These are phyloP conservation scores for Plasmodium sp. DNA, from an alignment of 169 alveolate genomes.

Conservation along the genomic window DNA sequence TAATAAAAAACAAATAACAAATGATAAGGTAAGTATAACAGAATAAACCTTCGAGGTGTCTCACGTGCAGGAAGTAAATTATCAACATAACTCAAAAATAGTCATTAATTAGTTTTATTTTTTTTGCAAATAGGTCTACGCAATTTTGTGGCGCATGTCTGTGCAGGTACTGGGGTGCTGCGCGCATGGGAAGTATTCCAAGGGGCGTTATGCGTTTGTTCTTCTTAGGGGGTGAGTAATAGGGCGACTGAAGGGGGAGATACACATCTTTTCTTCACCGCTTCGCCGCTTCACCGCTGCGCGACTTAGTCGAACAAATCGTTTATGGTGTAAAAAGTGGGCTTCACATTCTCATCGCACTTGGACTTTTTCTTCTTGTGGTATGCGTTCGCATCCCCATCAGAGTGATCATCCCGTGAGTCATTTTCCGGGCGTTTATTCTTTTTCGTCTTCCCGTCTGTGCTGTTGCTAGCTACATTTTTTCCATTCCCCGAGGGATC, in stretches of 20 bases:
- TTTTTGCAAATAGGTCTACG: not conserved
- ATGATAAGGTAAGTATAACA: not conserved
- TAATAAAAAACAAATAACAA: not conserved
- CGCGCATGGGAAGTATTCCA: not conserved
- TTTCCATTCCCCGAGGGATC: not conserved
- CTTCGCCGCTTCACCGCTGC: not conserved
- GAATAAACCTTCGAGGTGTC: not conserved
- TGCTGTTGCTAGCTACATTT: not conserved
- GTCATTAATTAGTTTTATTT: not conserved
- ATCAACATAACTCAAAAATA: not conserved
- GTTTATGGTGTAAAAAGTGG: constrained; percentile 35
- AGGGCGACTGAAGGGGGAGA: not conserved
- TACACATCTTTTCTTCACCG: not conserved
- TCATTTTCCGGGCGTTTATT: constrained; percentile 17
- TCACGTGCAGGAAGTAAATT: not conserved
- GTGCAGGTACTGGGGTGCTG: not conserved
- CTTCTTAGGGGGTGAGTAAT: not conserved
- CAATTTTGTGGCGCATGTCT: not conserved
- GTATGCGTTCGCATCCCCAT: not conserved
- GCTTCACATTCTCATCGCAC: not conserved
- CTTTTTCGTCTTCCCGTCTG: constrained; percentile 1
- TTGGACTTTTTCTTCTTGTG: constrained; percentile 30
- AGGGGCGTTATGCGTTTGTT: not conserved
- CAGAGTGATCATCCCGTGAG: not conserved
- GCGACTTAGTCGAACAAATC: constrained; percentile 16